Percentiles rank a stretch among this genome's conserved stretches.
phyloP scores from a whole-genome alignment of 2,329 filamentous ascomycete genomes.

The Clonostachys rosea region DNA sequence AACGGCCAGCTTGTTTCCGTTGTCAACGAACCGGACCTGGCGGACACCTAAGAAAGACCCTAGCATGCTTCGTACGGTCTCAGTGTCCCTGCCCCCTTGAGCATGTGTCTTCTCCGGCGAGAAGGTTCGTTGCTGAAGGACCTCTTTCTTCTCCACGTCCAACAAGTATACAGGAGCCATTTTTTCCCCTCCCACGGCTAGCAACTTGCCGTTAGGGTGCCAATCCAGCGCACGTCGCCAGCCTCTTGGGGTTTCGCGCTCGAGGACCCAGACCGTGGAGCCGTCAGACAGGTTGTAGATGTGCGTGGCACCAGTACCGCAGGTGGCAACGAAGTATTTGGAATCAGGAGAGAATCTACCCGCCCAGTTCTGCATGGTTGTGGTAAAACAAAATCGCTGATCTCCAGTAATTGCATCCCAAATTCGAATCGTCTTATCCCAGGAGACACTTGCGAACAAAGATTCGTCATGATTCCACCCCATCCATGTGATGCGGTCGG shows the following conservation, averaged over 20 bases:
- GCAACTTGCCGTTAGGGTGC: slow-evolving; percentile 1
- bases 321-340: slow-evolving; percentile 1
- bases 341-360: slow-evolving; percentile 2
- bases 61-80: too few species aligned
- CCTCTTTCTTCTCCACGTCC: not conserved
- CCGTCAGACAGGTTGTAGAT: not conserved
- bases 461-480: slow-evolving; percentile 4
- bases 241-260: not conserved
- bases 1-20: not conserved
- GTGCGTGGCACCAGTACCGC: not conserved
- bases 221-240: slow-evolving; percentile 4
- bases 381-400: not conserved
- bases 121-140: not conserved
- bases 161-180: not conserved
- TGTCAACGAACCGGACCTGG: not conserved
- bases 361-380: slow-evolving; percentile 4
- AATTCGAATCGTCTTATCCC: slow-evolving; percentile 2
- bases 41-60: not conserved
- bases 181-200: not conserved
- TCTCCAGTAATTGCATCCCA: slow-evolving; percentile 3
- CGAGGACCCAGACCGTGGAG: not conserved
- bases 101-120: not conserved
- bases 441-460: slow-evolving; percentile 1
- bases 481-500: slow-evolving; percentile 2
- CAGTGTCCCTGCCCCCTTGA: too few species aligned